These are phyloP conservation scores for Venturia nashicola DNA, from an alignment of 2,329 filamentous ascomycete species.

Conservation along the genomic window DNA sequence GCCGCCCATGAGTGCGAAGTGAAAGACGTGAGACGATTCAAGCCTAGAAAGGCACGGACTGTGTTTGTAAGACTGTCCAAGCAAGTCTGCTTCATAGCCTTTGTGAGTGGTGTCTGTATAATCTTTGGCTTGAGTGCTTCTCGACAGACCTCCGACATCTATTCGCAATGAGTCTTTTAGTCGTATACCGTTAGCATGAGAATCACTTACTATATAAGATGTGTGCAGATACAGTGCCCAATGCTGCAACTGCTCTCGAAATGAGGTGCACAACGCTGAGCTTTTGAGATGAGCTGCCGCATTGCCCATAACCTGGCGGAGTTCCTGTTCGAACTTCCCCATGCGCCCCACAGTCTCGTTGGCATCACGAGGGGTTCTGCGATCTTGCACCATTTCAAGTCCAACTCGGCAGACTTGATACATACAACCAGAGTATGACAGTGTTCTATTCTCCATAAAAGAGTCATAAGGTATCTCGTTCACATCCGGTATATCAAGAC, in stretches of 20 bases:
- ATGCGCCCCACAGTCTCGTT: conserved; percentile 43
- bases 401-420: conserved; percentile 44
- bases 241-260: conserved; percentile 44
- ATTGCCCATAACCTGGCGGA: conserved; percentile 45
- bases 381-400: conserved; percentile 47
- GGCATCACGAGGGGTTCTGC: conserved; percentile 40
- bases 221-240: conserved; percentile 49
- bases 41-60: conserved; percentile 48
- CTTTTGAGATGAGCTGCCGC: conserved; percentile 46
- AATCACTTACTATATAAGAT: conserved; percentile 36
- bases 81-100: conserved; percentile 41
- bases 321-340: conserved; percentile 43
- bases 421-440: conserved; percentile 46
- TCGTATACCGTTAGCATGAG: not conserved
- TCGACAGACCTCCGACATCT: conserved; percentile 47
- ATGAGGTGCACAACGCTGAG: conserved; percentile 32
- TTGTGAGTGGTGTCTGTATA: conserved; percentile 30
- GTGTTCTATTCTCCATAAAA: conserved; percentile 33
- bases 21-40: conserved; percentile 38
- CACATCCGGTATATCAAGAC: conserved; percentile 31
- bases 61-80: conserved; percentile 43
- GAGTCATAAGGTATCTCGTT: conserved; percentile 34
- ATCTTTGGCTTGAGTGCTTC: conserved; percentile 42
- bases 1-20: conserved; percentile 32
- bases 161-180: not conserved